Percentiles rank a stretch among this genome's conserved stretches.
These are phyloP conservation scores for Spizellomyces sp. DNA, from an alignment of 192 early-diverging fungal genomes.

Conservation along the genomic window DNA sequence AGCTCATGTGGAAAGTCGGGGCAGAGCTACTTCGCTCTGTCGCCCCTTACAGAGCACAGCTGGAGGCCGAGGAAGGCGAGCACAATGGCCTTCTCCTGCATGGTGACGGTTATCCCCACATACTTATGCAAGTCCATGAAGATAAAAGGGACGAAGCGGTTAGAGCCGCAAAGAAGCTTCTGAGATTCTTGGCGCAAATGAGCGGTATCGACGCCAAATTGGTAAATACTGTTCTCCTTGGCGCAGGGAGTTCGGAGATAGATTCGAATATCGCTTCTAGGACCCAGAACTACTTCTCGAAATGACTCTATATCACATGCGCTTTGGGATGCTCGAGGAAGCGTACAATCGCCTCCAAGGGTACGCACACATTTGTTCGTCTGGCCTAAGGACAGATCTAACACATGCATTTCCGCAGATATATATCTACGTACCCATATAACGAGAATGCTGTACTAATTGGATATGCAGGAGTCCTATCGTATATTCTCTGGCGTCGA, in stretches of 20 bases:
- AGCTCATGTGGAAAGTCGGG: conserved; percentile 23
- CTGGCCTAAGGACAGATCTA: not conserved
- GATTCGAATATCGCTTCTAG: not conserved
- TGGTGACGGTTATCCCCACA: conserved; percentile 2
- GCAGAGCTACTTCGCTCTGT: conserved; percentile 16
- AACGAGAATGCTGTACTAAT: conserved; percentile 26
- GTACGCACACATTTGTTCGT: not conserved
- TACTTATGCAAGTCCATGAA: conserved; percentile 11
- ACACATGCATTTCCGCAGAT: conserved; percentile 4
- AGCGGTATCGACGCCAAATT: conserved; percentile 4
- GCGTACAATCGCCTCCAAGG: conserved; percentile 22
- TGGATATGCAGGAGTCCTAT: conserved; percentile 29
- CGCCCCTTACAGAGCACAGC: conserved; percentile 17
- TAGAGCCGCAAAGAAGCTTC: not conserved
- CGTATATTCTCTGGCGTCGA: conserved; percentile 22
- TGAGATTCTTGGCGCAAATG: conserved; percentile 28
- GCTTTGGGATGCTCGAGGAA: conserved; percentile 26
- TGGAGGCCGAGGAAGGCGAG: conserved; percentile 15
- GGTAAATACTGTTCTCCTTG: not conserved
- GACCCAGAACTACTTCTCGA: conserved; percentile 14
- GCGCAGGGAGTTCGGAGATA: not conserved
- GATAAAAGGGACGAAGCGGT: not conserved
- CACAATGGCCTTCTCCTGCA: not conserved
- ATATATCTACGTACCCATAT: conserved; percentile 27
- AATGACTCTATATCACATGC: conserved; percentile 28